Evolutionary conservation across 1,284 basidiomycete genomes (phyloP).

Genomic region (Wolfiporia cocos): DNA sequence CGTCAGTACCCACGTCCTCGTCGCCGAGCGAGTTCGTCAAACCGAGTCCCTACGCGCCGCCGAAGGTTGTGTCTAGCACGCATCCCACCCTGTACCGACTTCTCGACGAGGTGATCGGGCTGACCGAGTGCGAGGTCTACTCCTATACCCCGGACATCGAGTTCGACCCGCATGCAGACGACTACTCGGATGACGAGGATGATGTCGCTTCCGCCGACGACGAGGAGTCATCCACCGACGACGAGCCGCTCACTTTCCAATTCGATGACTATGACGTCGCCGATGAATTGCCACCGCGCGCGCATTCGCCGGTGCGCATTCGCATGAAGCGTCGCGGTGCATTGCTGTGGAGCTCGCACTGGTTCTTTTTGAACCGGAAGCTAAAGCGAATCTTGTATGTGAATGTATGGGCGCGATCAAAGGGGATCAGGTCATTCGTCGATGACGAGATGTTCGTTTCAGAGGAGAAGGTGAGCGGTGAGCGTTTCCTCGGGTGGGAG

Average conservation of each 20-base stretch:
- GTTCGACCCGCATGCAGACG: conserved; percentile 89
- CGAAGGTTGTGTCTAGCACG: conserved; percentile 35
- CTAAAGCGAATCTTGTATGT: conserved; percentile 92
- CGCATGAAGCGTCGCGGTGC: conserved; percentile 53
- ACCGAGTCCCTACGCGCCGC: conserved; percentile 58
- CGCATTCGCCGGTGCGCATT: conserved; percentile 15
- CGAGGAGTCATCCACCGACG: conserved; percentile 51
- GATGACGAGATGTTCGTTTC: conserved; percentile 31
- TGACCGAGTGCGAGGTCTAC: conserved; percentile 93
- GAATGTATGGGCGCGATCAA: conserved; percentile 87
- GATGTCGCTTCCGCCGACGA: conserved; percentile 51
- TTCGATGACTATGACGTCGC: conserved; percentile 78
- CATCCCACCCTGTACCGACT: conserved; percentile 85
- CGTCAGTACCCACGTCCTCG: conserved; percentile 60
- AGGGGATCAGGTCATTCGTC: conserved; percentile 50
- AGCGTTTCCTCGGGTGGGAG: conserved; percentile 73
- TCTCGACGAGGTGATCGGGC: conserved; percentile 86
- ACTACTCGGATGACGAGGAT: conserved; percentile 73
- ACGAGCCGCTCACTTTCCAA: conserved; percentile 63
- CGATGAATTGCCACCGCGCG: conserved; percentile 39
- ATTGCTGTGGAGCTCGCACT: conserved; percentile 93
- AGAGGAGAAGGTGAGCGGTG: conserved; percentile 30
- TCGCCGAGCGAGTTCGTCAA: conserved; percentile 54
- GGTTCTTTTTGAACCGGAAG: conserved; percentile 95
- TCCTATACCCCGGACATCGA: conserved; percentile 93